Evolutionary conservation across 2,329 filamentous ascomycete species (phyloP).

Genomic region (Geosmithia morbida): DNA sequence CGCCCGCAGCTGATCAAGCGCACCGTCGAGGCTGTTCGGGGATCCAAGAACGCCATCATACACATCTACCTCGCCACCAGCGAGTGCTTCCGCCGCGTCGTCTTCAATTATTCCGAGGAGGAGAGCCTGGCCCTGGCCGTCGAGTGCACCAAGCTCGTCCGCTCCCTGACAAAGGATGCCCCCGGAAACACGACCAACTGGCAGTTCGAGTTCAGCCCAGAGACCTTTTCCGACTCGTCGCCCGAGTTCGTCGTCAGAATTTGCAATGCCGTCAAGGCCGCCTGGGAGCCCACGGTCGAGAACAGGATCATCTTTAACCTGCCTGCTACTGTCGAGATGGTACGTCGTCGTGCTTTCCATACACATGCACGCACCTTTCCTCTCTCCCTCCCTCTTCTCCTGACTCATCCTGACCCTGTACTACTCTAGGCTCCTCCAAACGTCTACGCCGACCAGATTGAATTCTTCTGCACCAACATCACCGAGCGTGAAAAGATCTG

Average conservation of each 20-base stretch:
- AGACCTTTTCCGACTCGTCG: slow-evolving; percentile 81
- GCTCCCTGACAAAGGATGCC: slow-evolving; percentile 78
- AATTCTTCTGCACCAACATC: slow-evolving; percentile 85
- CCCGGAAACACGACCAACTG: slow-evolving; percentile 46
- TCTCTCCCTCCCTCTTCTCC: not conserved
- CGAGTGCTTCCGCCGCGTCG: slow-evolving; percentile 83
- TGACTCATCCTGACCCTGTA: no score
- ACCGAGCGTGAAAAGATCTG: slow-evolving; percentile 73
- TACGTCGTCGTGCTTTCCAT: not conserved
- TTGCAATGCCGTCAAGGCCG: slow-evolving; percentile 85
- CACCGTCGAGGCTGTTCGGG: slow-evolving; percentile 78
- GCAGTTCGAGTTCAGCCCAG: slow-evolving; percentile 73
- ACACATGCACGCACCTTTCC: not conserved
- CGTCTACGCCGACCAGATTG: slow-evolving; percentile 89
- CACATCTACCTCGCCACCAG: slow-evolving; percentile 95
- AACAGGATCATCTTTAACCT: slow-evolving; percentile 92
- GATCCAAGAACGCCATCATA: slow-evolving; percentile 84
- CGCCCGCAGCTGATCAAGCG: slow-evolving; percentile 79
- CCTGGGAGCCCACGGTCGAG: slow-evolving; percentile 71
- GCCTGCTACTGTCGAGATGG: slow-evolving; percentile 87
- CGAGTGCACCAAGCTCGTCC: slow-evolving; percentile 71
- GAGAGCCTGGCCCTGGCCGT: slow-evolving; percentile 72
- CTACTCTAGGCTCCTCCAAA: slow-evolving; percentile 56
- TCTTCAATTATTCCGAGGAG: slow-evolving; percentile 78
- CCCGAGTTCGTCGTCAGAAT: slow-evolving; percentile 72